Conservation (phyloP, 192 early-diverging fungal genomes). For the Linnemannia schmuckeri region DNA sequence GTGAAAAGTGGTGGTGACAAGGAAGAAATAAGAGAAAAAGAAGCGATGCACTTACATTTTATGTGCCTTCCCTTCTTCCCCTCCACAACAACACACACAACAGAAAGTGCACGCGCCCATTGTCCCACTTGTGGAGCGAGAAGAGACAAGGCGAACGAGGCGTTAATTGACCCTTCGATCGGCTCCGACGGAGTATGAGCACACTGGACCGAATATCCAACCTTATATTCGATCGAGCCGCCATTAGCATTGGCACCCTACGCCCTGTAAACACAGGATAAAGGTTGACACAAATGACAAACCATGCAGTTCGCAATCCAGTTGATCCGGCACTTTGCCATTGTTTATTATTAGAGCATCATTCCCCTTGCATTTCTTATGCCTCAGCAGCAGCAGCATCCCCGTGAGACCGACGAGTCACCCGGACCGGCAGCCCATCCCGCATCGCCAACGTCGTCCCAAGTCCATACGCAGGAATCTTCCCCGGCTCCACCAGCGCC, state of each 20-base stretch:
- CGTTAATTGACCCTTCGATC: not conserved
- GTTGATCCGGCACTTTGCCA: too few species aligned
- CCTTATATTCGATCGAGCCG: not conserved
- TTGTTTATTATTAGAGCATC: too few species aligned
- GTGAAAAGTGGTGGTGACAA: too few species aligned
- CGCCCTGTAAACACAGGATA: not conserved
- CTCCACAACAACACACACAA: too few species aligned
- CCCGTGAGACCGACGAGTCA: not conserved
- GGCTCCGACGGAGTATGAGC: not conserved
- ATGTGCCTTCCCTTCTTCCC: too few species aligned
- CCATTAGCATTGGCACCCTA: not conserved
- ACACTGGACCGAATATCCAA: not conserved
- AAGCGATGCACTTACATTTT: too few species aligned
- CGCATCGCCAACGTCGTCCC: conserved; percentile 6
- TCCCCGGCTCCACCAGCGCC: conserved; percentile 10
- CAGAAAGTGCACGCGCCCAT: not conserved
- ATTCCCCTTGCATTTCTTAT: not conserved
- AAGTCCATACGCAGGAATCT: conserved; percentile 4
- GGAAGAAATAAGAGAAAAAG: too few species aligned
- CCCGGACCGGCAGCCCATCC: conserved; percentile 5
- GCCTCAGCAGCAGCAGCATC: not conserved
- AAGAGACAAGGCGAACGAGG: too few species aligned
- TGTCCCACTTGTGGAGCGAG: not conserved
- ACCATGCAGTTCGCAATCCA: too few species aligned
- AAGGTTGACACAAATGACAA: too few species aligned